Base-by-base conservation (phyloP, 2,329 filamentous ascomycete genomes). In the Penicillium sp. region DNA sequence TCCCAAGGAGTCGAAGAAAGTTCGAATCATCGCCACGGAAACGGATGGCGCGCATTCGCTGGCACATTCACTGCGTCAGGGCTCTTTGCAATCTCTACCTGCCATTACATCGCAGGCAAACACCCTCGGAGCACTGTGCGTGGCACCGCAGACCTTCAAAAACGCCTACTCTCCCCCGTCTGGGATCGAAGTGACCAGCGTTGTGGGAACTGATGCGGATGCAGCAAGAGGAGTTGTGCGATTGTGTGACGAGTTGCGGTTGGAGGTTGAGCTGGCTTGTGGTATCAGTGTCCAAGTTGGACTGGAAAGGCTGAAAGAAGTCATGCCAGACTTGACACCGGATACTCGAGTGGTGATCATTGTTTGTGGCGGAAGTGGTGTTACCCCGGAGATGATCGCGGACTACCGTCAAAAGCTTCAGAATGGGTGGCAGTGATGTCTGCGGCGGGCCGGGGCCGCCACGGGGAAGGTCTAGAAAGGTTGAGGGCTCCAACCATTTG, bases 251-350 rank as follows among this genome's bases (percentile, higher is more conserved):
- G 90, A 95, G 58, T 86, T 89, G 62, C 78, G 87, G 32, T 75
- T 92, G 58, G 76, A 96, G 58, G 89, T 95, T 5, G 92, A 97
- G 76, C 77, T 87, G 31, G 85, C 90, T 0, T 96, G 92, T 70
- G 91, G 92, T 0, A 91, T 92, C 4, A 88, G 86, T 46, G 74
- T 95, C 16, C 88, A 72, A 45, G 57, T 68, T 55, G 71, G 60
- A 7, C 32, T 63, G n/a, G 58, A 56, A 18, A 47, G 50, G 21
- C 53, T 73, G 45, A 67, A 57, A 50, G 58, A 69, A 32, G 56
- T 56, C 4, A 50, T 71, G 13, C 59, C 63, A 16, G 64, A 64
- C 29, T 51, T 73, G 7, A 57, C 24, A 13, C 62, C 63, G 5
- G 62, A 72, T 9, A 73, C 63, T 50, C 67, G 67, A 18, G 69